Percentiles rank a stretch among this genome's conserved stretches.
Conservation (phyloP, 768 basidiomycete genomes). For the Tulasnella sp. region DNA sequence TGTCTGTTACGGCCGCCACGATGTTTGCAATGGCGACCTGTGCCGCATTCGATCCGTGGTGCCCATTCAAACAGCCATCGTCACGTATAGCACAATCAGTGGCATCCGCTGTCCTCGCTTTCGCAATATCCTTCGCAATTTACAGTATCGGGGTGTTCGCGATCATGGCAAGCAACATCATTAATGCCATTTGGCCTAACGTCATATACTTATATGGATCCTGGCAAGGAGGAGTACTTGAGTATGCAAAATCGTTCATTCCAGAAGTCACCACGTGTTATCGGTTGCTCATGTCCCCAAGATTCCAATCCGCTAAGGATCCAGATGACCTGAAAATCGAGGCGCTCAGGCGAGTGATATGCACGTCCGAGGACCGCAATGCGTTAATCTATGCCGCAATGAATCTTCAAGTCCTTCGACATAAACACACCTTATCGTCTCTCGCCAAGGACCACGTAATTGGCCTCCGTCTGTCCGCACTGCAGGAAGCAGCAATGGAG, state of each 20-base stretch:
- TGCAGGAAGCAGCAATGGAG: neutral
- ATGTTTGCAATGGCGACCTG: neutral
- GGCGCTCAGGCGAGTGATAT: neutral
- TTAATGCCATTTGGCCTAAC: no score
- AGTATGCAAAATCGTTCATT: no score
- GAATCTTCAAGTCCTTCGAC: neutral
- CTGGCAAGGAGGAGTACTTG: no score
- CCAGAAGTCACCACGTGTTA: accelerated
- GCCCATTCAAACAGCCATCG: neutral
- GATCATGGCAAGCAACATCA: no score
- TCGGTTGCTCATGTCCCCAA: neutral
- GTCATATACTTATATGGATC: no score
- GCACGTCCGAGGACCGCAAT: neutral
- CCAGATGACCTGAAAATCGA: neutral
- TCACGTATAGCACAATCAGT: neutral
- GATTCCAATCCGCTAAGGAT: neutral
- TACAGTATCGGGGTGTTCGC: no score
- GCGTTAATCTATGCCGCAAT: neutral
- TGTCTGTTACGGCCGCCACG: neutral
- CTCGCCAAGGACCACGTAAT: neutral
- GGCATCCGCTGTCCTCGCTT: neutral
- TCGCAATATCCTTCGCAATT: neutral
- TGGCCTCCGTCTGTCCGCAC: neutral
- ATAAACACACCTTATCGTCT: neutral
- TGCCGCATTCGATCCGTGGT: neutral